Percentiles rank a stretch among this genome's conserved stretches.
These are phyloP conservation scores for Sungouiella blattae DNA, from an alignment of 805 yeast species.

Conservation along the genomic window DNA sequence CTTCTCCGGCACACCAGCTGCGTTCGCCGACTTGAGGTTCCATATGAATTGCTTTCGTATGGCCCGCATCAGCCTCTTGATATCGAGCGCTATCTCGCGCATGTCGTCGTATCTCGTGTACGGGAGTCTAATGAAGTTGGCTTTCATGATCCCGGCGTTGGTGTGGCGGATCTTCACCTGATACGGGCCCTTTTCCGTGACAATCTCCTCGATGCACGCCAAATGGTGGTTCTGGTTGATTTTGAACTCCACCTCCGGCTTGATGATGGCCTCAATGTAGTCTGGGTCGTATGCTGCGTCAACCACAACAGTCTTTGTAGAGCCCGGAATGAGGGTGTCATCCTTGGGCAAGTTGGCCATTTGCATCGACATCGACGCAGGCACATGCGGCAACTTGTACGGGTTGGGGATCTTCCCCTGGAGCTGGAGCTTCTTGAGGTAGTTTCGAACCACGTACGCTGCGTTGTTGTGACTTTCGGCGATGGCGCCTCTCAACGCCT, in stretches of 20 bases:
- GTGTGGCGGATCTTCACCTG: slow-evolving; percentile 28
- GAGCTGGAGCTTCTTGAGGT: slow-evolving; percentile 27
- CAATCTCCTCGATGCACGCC: slow-evolving; percentile 15
- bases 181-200: slow-evolving; percentile 35
- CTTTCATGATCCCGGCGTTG: slow-evolving; percentile 28
- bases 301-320: slow-evolving; percentile 19
- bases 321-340: slow-evolving; percentile 18
- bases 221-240: slow-evolving; percentile 26
- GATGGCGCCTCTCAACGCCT: slow-evolving; percentile 12
- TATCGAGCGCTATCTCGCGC: slow-evolving; percentile 28
- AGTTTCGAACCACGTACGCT: slow-evolving; percentile 21
- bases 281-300: slow-evolving; percentile 30
- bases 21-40: slow-evolving; percentile 5
- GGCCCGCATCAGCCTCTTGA: slow-evolving; percentile 26
- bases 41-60: slow-evolving; percentile 27
- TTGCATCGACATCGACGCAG: slow-evolving; percentile 8
- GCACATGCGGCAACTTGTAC: slow-evolving; percentile 26
- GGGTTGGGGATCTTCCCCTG: slow-evolving; percentile 29
- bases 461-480: slow-evolving; percentile 13
- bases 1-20: slow-evolving; percentile 5
- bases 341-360: slow-evolving; percentile 10
- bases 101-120: slow-evolving; percentile 12
- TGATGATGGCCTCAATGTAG: slow-evolving; percentile 28
- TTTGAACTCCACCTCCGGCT: slow-evolving; percentile 32
- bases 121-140: slow-evolving; percentile 29